Evolutionary conservation across 352 stramenopile genomes (phyloP).

Genomic region (Pythium vanterpoolii): DNA sequence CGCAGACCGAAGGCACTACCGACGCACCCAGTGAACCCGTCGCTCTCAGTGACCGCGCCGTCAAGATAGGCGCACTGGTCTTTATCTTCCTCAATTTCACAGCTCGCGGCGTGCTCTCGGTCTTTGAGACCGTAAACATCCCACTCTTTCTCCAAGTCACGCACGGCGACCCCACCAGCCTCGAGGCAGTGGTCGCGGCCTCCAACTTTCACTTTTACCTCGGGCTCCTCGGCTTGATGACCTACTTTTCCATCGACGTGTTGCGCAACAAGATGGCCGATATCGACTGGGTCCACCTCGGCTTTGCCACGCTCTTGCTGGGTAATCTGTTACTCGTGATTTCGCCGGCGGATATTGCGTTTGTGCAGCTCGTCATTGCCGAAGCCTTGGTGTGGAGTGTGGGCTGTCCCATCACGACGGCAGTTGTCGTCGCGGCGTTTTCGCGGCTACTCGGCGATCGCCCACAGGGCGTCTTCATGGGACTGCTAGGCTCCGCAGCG

Average conservation of each 20-base stretch:
- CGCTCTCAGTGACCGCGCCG: constrained; percentile 53
- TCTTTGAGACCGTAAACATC: constrained; percentile 54
- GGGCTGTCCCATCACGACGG: constrained; percentile 72
- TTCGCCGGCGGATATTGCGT: constrained; percentile 36
- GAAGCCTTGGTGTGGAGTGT: constrained; percentile 82
- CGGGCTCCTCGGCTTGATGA: constrained; percentile 54
- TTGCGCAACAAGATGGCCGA: constrained; percentile 65
- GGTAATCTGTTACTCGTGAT: constrained; percentile 64
- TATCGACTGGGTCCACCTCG: constrained; percentile 64
- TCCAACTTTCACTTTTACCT: constrained; percentile 79
- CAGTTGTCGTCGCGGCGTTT: constrained; percentile 73
- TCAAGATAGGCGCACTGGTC: constrained; percentile 67
- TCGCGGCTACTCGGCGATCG: constrained; percentile 68
- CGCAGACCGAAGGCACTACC: constrained; percentile 29
- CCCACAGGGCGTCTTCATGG: constrained; percentile 79
- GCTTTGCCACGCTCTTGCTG: constrained; percentile 51
- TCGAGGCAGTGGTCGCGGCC: constrained; percentile 43
- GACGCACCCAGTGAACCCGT: constrained; percentile 52
- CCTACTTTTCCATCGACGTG: constrained; percentile 74
- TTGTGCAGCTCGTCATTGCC: constrained; percentile 42
- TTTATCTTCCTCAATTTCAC: constrained; percentile 85
- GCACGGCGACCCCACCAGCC: constrained; percentile 44
- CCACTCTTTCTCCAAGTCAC: constrained; percentile 62
- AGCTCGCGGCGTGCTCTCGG: constrained; percentile 43
- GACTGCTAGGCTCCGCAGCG: constrained; percentile 54